Percentiles rank a stretch among this genome's conserved stretches.
These are phyloP conservation scores for Didymella exigua DNA, from an alignment of 2,329 filamentous ascomycete species.

Conservation along the genomic window DNA sequence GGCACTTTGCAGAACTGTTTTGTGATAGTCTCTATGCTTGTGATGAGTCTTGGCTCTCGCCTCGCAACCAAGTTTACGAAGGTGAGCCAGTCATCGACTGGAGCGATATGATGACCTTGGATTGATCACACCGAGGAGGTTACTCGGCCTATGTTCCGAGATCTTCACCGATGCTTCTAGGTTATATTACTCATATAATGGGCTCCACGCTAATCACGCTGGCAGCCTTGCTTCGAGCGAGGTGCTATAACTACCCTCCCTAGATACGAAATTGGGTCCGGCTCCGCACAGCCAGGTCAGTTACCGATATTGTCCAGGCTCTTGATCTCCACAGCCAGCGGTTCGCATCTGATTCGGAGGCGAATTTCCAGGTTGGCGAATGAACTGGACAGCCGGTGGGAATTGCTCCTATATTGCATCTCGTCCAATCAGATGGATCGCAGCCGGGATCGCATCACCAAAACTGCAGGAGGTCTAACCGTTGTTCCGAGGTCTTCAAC, in stretches of 20 bases:
- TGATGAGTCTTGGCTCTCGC: background rate
- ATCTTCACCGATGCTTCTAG: background rate
- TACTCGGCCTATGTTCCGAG: background rate
- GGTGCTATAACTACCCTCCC: background rate
- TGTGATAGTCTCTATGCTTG: background rate
- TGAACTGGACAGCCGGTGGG: conserved; percentile 2
- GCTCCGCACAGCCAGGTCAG: background rate
- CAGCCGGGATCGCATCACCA: background rate
- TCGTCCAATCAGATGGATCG: background rate
- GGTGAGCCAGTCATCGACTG: background rate
- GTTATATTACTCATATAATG: background rate
- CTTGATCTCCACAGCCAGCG: background rate
- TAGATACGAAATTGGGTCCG: background rate
- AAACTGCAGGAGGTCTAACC: background rate
- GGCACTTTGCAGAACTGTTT: background rate
- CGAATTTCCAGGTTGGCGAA: background rate
- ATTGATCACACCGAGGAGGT: background rate
- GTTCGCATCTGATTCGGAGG: background rate
- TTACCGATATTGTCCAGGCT: background rate
- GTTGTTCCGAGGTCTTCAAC: background rate
- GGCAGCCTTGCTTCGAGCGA: background rate
- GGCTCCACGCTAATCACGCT: background rate
- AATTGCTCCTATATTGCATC: background rate
- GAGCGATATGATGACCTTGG: background rate
- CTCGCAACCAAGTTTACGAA: background rate